Evolutionary conservation across 169 alveolate species (phyloP), one percentile per base, ranked within the genome.

Genomic region (Toxoplasma gondii): DNA sequence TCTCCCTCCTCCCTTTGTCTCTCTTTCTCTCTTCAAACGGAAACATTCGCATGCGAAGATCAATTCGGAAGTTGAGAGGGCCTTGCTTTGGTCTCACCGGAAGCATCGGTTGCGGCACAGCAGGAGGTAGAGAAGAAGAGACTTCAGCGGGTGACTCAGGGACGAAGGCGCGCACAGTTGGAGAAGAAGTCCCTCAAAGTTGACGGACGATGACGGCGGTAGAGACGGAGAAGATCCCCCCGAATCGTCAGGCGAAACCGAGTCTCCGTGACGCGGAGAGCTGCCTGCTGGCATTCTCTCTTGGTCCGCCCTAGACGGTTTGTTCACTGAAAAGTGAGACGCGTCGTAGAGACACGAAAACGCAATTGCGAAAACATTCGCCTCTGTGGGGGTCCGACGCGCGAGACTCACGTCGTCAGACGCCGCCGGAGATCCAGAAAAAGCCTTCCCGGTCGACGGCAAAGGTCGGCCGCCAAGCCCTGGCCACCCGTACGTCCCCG

Each of bases 81-180:
- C 58, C 22, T 49, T 49, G 58, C 58, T 12, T 12, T 12, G 12
- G 58, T 64, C 90, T 82, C 41, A 82, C 90, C 90, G 90, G 90
- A 82, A 82, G 90, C 90, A 82, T 43, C 90, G 7, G 38, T 82
- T 82, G 19, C 90, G 53, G 67, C 90, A 82, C 69, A 82, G 90
- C 27, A 82, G 90, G 19, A 82, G 64, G 38, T 82, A 82, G 38
- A 82, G 90, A 39, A 82, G 90, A 9, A 82, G 90, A 9, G 90
- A 36, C 29, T 82, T 82, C 27, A 82, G 64, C 4, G 90, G 64
- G 24, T 82, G 90, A 27, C 41, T 27, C 38, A 82, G 90, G 19
- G 90, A 41, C 90, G 53, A 29, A 7, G 90, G 67, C 90, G 90
- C 38, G 67, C 67, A 41, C 31, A 82, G 90, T 31, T 82, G 90